Conservation (phyloP, 345 rosid species). For the Syzygium aqueum region DNA sequence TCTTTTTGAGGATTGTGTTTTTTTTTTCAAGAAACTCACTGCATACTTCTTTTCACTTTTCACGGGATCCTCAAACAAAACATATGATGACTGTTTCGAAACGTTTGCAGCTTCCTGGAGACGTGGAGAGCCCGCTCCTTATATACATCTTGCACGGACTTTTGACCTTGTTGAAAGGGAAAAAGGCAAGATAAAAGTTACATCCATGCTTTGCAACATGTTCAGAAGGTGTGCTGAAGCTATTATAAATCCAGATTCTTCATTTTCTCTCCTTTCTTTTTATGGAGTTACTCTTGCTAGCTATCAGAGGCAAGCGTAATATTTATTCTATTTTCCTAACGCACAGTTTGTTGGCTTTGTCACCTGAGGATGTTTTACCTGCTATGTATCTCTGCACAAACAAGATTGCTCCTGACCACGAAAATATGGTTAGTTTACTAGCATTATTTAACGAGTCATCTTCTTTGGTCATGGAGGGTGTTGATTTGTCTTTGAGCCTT, state of each 20-base stretch:
- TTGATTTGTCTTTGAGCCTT: not conserved
- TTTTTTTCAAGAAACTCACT: not conserved
- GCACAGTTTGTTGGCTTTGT: conserved; percentile 75
- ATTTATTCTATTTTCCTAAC: not conserved
- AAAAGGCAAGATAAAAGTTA: conserved; percentile 82
- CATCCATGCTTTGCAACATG: conserved; percentile 87
- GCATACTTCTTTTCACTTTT: not conserved
- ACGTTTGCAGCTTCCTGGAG: conserved; percentile 74
- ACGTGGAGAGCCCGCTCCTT: conserved; percentile 69
- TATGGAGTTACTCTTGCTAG: not conserved
- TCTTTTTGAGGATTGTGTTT: not conserved
- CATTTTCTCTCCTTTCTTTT: not conserved
- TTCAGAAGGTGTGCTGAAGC: conserved; percentile 57
- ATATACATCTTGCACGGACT: conserved; percentile 74
- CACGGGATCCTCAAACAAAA: not conserved
- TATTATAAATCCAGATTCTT: not conserved
- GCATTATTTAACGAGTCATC: not conserved
- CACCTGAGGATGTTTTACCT: conserved; percentile 81
- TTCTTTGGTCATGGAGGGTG: not conserved
- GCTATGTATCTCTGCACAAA: conserved; percentile 83
- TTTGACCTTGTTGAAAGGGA: conserved; percentile 77
- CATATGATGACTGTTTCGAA: conserved; percentile 4
- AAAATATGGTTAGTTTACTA: conserved; percentile 49
- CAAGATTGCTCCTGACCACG: conserved; percentile 82
- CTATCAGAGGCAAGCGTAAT: not conserved